A percentile compares a stretch with the other conserved stretches of the same genome.
phyloP scores from a whole-genome alignment of 176 grass and related monocot species.

The Eremochloa ophiuroides region DNA sequence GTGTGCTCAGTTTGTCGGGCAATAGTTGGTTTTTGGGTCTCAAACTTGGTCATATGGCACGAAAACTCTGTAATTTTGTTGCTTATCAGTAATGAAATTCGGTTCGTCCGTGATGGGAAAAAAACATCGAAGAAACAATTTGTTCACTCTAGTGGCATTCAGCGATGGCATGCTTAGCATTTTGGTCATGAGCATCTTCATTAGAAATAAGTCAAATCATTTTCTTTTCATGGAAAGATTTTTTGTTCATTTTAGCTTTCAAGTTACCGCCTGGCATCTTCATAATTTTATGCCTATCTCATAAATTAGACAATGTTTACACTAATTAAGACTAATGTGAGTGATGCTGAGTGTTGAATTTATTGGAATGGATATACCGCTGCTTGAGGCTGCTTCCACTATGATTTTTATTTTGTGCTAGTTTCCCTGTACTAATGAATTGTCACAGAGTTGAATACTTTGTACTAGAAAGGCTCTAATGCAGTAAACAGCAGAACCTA shows the following conservation, averaged over 20 bases:
- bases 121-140: not conserved
- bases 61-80: not conserved
- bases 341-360: not conserved
- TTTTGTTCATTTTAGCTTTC: not conserved
- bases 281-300: not conserved
- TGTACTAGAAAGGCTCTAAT: not conserved
- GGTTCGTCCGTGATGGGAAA: not conserved
- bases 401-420: not conserved
- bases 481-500: not conserved
- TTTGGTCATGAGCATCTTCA: not conserved
- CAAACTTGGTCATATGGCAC: not conserved
- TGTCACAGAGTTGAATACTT: not conserved
- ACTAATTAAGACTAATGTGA: not conserved
- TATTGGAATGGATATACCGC: not conserved
- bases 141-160: not conserved
- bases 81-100: not conserved
- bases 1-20: not conserved
- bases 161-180: not conserved
- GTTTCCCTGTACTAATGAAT: not conserved
- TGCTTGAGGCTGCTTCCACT: not conserved
- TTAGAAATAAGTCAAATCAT: not conserved
- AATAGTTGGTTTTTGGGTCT: not conserved
- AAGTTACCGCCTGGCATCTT: not conserved
- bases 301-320: not conserved
- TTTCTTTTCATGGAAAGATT: not conserved